Percentiles rank a stretch among this genome's conserved stretches.
Evolutionary conservation across 2,329 filamentous ascomycete species (phyloP).

Genomic region (Cladosporium sp.): DNA sequence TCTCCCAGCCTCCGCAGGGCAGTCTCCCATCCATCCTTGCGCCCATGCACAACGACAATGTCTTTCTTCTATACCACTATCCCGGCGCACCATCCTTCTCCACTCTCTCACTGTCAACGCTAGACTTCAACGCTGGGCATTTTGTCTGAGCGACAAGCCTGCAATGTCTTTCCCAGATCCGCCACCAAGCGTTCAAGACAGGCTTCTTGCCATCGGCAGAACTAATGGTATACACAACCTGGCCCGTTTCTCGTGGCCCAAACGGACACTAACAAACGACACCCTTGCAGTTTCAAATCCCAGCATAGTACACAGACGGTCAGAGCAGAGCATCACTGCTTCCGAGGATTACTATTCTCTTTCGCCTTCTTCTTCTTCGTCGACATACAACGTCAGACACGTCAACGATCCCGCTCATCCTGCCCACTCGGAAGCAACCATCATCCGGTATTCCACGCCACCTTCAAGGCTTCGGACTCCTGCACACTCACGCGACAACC

Average conservation of each 20-base stretch:
- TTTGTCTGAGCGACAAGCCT: conserved; percentile 14
- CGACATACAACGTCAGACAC: conserved; percentile 33
- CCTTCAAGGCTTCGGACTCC: conserved; percentile 41
- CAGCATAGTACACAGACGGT: conserved; percentile 38
- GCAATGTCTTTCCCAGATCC: conserved; percentile 20
- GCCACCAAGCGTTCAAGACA: conserved; percentile 15
- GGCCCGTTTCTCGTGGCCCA: neutral
- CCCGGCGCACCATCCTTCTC: conserved; percentile 17
- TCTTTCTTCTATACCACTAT: conserved; percentile 20
- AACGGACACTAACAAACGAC: conserved; percentile 1
- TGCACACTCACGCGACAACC: conserved; percentile 33
- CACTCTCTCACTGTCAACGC: conserved; percentile 7
- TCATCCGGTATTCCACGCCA: conserved; percentile 38
- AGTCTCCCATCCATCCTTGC: conserved; percentile 4
- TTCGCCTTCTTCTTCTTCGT: conserved; percentile 18
- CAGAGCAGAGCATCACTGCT: conserved; percentile 51
- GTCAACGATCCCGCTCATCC: conserved; percentile 25
- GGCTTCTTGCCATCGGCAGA: conserved; percentile 18
- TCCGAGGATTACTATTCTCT: conserved; percentile 56
- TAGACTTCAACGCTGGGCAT: conserved; percentile 1
- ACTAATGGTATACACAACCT: conserved; percentile 12
- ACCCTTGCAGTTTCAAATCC: conserved; percentile 34
- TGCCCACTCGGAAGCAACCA: conserved; percentile 28
- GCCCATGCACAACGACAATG: conserved; percentile 21
- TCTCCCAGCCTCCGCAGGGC: conserved; percentile 1